phyloP scores from a whole-genome alignment of 2,329 filamentous ascomycete species.

The Seiridium cupressi region DNA sequence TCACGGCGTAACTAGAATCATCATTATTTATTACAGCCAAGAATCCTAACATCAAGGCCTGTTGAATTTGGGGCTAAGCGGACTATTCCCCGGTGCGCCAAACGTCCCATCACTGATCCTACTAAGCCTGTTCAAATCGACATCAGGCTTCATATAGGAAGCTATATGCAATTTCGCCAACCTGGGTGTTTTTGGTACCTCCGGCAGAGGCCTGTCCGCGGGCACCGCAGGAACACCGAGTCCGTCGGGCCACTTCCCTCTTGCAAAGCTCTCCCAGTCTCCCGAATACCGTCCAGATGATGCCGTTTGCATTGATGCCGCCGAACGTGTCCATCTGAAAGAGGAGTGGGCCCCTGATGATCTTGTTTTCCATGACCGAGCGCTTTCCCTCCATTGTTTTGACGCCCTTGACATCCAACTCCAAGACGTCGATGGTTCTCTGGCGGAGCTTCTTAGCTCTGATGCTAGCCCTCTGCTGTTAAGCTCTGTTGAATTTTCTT shows the following conservation, averaged over 20 bases:
- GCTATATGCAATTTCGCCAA: not conserved
- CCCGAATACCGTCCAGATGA: slow-evolving; percentile 3
- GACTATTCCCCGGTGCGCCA: slow-evolving; percentile 4
- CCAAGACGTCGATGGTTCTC: not conserved
- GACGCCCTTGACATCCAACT: slow-evolving; percentile 12
- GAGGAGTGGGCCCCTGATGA: not conserved
- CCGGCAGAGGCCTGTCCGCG: not conserved
- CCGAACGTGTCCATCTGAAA: slow-evolving; percentile 5
- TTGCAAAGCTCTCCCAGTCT: slow-evolving; percentile 8
- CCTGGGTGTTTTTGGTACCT: slow-evolving; percentile 4
- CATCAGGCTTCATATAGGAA: not conserved
- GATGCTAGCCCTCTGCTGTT: not conserved
- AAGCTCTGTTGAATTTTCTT: slow-evolving; percentile 9
- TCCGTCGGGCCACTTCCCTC: slow-evolving; percentile 7
- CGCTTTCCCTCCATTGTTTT: not conserved
- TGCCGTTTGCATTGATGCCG: slow-evolving; percentile 2
- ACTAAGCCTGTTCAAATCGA: not conserved
- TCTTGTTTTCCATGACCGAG: not conserved
- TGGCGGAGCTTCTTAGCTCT: not conserved
- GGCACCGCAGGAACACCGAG: slow-evolving; percentile 7
- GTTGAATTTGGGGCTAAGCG: not conserved
- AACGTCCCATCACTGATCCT: slow-evolving; percentile 10
- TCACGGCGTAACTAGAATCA: no score
- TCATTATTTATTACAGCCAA: not conserved
- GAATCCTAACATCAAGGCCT: not conserved